phyloP scores from a whole-genome alignment of 1,139 yeast genomes.

The Suhomyces bokatorum region DNA sequence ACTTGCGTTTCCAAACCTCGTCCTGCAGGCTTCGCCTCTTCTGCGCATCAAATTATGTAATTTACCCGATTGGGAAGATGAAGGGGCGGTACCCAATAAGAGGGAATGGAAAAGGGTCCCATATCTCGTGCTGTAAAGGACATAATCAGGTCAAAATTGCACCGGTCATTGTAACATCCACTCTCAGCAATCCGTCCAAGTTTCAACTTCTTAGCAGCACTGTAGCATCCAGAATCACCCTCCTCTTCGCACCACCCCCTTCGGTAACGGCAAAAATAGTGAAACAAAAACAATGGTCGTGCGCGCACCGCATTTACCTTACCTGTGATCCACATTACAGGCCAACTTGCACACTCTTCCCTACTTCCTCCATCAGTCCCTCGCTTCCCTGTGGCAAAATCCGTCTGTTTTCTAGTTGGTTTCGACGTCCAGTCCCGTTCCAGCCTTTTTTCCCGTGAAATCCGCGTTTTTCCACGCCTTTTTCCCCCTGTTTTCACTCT shows the following conservation, averaged over 20 bases:
- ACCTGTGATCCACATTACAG: slow-evolving; percentile 1
- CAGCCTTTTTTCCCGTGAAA: not conserved
- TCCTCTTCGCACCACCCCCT: not conserved
- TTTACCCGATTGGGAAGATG: slow-evolving; percentile 1
- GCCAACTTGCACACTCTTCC: not conserved
- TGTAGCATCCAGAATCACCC: not conserved
- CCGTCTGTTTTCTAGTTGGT: not conserved
- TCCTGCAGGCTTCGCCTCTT: not conserved
- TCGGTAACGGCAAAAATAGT: slow-evolving; percentile 4
- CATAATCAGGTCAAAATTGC: not conserved
- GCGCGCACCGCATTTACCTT: slow-evolving; percentile 1
- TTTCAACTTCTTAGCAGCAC: not conserved
- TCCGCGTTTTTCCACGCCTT: not conserved
- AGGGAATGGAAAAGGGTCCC: not conserved
- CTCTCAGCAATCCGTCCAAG: not conserved
- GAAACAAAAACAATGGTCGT: slow-evolving; percentile 9
- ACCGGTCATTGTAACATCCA: not conserved
- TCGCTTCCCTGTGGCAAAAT: not conserved
- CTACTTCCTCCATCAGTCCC: not conserved
- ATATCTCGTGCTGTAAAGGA: not conserved
- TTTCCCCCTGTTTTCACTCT: not conserved
- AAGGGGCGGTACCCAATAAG: not conserved
- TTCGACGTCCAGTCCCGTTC: not conserved
- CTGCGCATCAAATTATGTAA: not conserved
- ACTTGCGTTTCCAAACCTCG: not conserved